Evolutionary conservation across 164 flowering plant genomes (phyloP).

Genomic region (Nymphaea thermarum): DNA sequence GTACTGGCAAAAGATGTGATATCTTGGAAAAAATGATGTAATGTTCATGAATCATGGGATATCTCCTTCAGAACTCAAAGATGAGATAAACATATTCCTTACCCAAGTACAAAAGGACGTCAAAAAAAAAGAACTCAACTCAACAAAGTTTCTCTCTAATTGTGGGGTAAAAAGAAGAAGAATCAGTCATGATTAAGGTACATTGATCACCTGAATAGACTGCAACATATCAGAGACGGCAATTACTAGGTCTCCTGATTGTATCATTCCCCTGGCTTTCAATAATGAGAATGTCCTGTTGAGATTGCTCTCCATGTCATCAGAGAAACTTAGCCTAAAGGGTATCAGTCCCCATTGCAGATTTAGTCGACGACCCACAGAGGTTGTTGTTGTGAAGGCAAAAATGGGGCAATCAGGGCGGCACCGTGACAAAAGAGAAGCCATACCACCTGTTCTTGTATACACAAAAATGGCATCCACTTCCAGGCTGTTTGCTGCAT

Average conservation of each 20-base stretch:
- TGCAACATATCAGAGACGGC: constrained; percentile 95
- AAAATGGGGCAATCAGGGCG: constrained; percentile 97
- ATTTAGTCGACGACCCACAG: constrained; percentile 78
- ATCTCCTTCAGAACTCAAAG: neutral
- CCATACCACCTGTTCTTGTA: constrained; percentile 88
- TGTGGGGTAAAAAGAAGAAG: neutral
- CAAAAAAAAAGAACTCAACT: neutral
- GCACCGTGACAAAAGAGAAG: constrained; percentile 89
- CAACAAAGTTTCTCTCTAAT: neutral
- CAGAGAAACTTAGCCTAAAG: constrained; percentile 73
- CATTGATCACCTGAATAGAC: constrained; percentile 94
- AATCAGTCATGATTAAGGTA: constrained; percentile 30
- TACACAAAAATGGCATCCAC: constrained; percentile 91
- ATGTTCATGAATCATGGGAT: neutral
- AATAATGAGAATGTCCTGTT: constrained; percentile 77
- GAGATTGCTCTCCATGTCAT: constrained; percentile 95
- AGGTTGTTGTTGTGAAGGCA: constrained; percentile 72
- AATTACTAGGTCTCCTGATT: constrained; percentile 85
- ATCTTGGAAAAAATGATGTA: neutral
- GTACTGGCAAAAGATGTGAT: too few relatives aligned
- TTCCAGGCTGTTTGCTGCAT: constrained; percentile 80
- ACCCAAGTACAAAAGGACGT: neutral
- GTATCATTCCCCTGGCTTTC: constrained; percentile 86
- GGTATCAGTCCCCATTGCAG: constrained; percentile 95
- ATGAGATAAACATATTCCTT: neutral